A percentile compares a stretch with the other conserved stretches of the same genome.
These are phyloP conservation scores for Carex cristatella DNA, from an alignment of 176 grass and related monocot genomes.

Conservation along the genomic window DNA sequence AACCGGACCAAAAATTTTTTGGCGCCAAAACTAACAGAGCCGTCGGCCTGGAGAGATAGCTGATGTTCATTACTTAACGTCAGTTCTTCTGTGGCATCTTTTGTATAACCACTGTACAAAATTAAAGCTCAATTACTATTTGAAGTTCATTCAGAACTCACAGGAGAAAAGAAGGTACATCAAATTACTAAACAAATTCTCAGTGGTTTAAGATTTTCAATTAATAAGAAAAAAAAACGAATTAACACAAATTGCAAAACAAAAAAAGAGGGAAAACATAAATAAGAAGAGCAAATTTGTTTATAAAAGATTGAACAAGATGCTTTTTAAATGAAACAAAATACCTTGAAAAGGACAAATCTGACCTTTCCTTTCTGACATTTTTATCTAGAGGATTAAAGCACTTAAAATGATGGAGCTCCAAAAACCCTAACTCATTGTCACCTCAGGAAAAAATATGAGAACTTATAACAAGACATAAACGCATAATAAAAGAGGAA, in stretches of 20 bases:
- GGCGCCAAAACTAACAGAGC: neutral
- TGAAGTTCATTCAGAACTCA: neutral
- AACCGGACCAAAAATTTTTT: neutral
- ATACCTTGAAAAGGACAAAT: neutral
- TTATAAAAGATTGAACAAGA: neutral
- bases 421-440: conserved; percentile 7
- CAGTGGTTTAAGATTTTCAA: neutral
- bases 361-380: conserved; percentile 7
- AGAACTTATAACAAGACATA: conserved; percentile 17
- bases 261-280: neutral
- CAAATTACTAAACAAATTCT: neutral
- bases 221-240: neutral
- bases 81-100: neutral
- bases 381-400: neutral
- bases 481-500: neutral
- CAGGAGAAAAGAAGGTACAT: neutral
- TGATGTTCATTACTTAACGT: no score
- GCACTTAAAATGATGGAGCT: neutral
- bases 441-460: neutral
- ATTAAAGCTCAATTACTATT: neutral
- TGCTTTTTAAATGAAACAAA: neutral
- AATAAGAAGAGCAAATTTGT: neutral
- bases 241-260: neutral
- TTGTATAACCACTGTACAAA: neutral
- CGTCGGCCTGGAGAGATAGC: neutral